Conservation (phyloP, 2,329 filamentous ascomycete genomes). For the Botrytis elliptica region DNA sequence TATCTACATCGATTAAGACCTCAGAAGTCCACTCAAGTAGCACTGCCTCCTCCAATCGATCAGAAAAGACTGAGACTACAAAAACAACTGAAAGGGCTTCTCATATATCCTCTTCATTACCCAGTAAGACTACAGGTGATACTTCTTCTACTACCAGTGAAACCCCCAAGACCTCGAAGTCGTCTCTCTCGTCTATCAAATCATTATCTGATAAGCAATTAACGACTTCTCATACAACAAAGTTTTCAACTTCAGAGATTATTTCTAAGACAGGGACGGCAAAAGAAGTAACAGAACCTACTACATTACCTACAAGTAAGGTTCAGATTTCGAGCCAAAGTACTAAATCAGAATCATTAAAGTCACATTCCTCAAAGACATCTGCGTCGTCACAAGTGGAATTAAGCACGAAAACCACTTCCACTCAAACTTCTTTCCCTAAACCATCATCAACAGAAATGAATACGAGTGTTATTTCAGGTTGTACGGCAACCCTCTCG, state of each 20-base stretch:
- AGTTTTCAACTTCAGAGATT: not conserved
- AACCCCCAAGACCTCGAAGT: not conserved
- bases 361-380: not conserved
- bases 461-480: slow-evolving; percentile 13
- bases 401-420: not conserved
- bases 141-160: too few species aligned
- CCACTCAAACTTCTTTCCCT: not conserved
- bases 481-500: slow-evolving; percentile 19
- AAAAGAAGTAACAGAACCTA: not conserved
- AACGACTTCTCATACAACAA: not conserved
- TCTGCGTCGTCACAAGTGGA: not conserved
- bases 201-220: not conserved
- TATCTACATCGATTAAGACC: not conserved
- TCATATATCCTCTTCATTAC: not conserved
- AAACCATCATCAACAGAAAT: slow-evolving; percentile 10
- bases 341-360: not conserved
- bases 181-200: not conserved
- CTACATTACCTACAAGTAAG: not conserved
- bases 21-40: not conserved
- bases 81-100: not conserved
- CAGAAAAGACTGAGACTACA: not conserved
- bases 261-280: not conserved
- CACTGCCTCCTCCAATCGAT: not conserved
- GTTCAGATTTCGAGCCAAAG: not conserved
- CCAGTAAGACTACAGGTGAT: not conserved